A percentile compares a stretch with the other conserved stretches of the same genome.
Evolutionary conservation across 495 filamentous ascomycete species (phyloP).

Genomic region (Podospora anserina): DNA sequence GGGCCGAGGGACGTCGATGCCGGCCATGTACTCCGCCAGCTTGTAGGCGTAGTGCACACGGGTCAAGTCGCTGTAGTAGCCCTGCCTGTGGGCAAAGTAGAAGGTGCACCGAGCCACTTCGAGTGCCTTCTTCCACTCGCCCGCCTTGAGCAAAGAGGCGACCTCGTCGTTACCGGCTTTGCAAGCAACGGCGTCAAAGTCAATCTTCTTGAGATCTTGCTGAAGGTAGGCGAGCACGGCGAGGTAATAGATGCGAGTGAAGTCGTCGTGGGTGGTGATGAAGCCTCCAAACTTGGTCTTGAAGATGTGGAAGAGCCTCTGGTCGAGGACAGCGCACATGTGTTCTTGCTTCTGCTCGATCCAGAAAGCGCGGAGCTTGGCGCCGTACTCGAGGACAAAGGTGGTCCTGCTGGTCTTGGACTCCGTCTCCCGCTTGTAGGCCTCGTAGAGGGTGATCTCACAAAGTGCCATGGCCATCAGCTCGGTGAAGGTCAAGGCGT

Average conservation of each 20-base stretch:
- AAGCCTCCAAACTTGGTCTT: conserved; percentile 47
- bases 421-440: conserved; percentile 48
- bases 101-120: conserved; percentile 53
- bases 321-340: conserved; percentile 46
- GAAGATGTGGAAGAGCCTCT: conserved; percentile 56
- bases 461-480: conserved; percentile 56
- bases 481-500: conserved; percentile 44
- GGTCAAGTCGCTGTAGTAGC: conserved; percentile 47
- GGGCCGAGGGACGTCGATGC: conserved; percentile 43
- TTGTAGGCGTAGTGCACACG: conserved; percentile 55
- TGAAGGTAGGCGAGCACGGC: conserved; percentile 49
- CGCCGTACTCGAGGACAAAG: conserved; percentile 48
- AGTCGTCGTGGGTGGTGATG: conserved; percentile 36
- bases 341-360: conserved; percentile 41
- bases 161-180: conserved; percentile 26
- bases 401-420: conserved; percentile 41
- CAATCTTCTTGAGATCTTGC: conserved; percentile 32
- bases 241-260: conserved; percentile 48
- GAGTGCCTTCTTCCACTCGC: conserved; percentile 50
- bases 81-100: conserved; percentile 55
- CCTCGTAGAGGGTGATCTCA: conserved; percentile 57
- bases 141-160: conserved; percentile 37
- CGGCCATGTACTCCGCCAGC: conserved; percentile 52
- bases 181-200: conserved; percentile 27
- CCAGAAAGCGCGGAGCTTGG: conserved; percentile 53